Conservation (phyloP, 805 yeast genomes). For the Saccharomycopsis sp. region DNA sequence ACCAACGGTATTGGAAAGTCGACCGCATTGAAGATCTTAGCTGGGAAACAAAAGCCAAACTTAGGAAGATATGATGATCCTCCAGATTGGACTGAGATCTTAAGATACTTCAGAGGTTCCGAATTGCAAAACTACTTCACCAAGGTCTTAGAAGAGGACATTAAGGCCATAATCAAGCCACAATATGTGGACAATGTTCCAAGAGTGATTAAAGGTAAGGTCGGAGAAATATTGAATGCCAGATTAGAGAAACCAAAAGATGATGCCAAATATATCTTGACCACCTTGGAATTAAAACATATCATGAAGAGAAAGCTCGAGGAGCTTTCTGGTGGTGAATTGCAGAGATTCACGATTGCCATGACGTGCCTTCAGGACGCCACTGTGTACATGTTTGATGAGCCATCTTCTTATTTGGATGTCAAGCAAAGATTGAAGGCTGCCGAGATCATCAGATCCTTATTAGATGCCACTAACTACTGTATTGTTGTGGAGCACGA, state of each 20-base stretch:
- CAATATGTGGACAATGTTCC: slow-evolving; percentile 98
- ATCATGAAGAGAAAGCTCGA: slow-evolving; percentile 83
- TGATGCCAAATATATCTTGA: slow-evolving; percentile 57
- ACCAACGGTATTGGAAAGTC: slow-evolving; percentile 99
- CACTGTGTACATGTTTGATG: slow-evolving; percentile 98
- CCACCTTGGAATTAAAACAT: slow-evolving; percentile 64
- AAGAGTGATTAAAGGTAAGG: slow-evolving; percentile 89
- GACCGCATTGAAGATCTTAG: slow-evolving; percentile 91
- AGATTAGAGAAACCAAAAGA: slow-evolving; percentile 65
- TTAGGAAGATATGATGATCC: slow-evolving; percentile 92
- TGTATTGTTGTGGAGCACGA: slow-evolving; percentile 99
- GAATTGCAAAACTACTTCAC: slow-evolving; percentile 96
- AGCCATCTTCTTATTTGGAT: slow-evolving; percentile 96
- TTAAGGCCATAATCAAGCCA: slow-evolving; percentile 96
- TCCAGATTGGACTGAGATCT: slow-evolving; percentile 94
- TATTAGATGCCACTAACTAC: slow-evolving; percentile 68
- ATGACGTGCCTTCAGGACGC: slow-evolving; percentile 95
- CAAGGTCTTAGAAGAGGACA: slow-evolving; percentile 85
- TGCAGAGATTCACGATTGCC: slow-evolving; percentile 97
- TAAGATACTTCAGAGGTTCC: slow-evolving; percentile 89
- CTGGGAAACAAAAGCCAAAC: slow-evolving; percentile 97
- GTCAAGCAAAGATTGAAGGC: slow-evolving; percentile 98
- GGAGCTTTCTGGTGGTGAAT: slow-evolving; percentile 95
- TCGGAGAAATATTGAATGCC: slow-evolving; percentile 73
- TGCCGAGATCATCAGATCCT: slow-evolving; percentile 85